Base-by-base conservation (phyloP, 176 grass and related monocot genomes). In the Rhynchospora pubera region DNA sequence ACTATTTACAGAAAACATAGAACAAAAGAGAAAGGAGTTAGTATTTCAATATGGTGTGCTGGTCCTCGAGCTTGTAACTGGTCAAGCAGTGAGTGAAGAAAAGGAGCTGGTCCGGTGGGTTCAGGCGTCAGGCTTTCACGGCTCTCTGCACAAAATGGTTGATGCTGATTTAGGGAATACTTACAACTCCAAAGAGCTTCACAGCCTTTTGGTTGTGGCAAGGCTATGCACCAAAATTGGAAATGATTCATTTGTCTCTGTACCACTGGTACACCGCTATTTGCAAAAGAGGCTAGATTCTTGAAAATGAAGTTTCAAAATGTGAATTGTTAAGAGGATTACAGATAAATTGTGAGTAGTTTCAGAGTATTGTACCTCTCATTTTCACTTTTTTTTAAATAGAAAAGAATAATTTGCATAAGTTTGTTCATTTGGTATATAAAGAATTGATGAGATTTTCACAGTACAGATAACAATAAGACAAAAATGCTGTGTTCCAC, bases 21-120 rank as follows among this genome's bases (percentile, higher is more conserved):
- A 93, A 82, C 96, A 81, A 82, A 84, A 84, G 84, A 82, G 87
- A 19, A 85, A 47, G 77, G 89, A 84, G 0, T 42, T 93, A 66
- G 84, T 91, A 79, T 99, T 91, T 84, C 89, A 93, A 91, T 99
- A 94, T 77, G 96, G 96, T 39, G 87, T 93, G 68, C 84, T 99
- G 82, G 62, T 99, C 56, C 92, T 99, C 64, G 96, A 99, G 89
- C 93, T 99, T 14, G 85, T 99, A 82, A 99, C 96, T 16, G 93
- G 93, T 13, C 96, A 95, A 72, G 93, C 93, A 7, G 82, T 91
- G 30, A 85, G 89, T 44, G 86, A 76, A 64, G 89, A 95, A 81
- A 86, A 86, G 18, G 97, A 99, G 79, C 86, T 95, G 46, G 87
- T 99, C 62, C 93, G 63, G 78, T 93, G 91, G 92, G 87, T 96